phyloP scores from a whole-genome alignment of 176 grass and related monocot species.

The Alloteropsis semialata region DNA sequence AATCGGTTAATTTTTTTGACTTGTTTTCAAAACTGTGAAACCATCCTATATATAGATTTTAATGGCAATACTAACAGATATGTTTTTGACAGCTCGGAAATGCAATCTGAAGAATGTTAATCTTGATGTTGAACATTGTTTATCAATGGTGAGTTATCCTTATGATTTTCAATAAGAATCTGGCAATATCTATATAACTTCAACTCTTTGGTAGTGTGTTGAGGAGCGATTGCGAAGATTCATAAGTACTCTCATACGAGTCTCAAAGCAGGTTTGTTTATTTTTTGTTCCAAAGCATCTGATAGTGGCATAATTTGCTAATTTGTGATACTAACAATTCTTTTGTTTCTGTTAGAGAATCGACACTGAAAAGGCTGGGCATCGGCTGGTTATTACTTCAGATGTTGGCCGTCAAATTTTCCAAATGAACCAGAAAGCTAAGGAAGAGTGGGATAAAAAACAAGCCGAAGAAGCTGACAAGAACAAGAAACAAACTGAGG shows the following conservation, averaged over 20 bases:
- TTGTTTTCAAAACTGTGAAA: slow-evolving; percentile 23
- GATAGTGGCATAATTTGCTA: slow-evolving; percentile 23
- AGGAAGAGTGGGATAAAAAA: slow-evolving; percentile 96
- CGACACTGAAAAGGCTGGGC: slow-evolving; percentile 81
- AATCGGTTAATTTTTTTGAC: slow-evolving; percentile 57
- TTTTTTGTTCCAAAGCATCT: neutral
- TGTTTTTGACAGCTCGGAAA: slow-evolving; percentile 67
- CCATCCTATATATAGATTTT: slow-evolving; percentile 7
- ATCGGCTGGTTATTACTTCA: slow-evolving; percentile 82
- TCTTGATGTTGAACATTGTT: slow-evolving; percentile 74
- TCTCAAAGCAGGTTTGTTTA: slow-evolving; percentile 80
- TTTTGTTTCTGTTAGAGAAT: slow-evolving; percentile 66
- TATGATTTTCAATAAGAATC: slow-evolving; percentile 17
- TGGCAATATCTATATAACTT: slow-evolving; percentile 11
- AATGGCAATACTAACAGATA: neutral
- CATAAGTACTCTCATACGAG: slow-evolving; percentile 84
- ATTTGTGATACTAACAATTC: slow-evolving; percentile 25
- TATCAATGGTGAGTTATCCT: slow-evolving; percentile 77
- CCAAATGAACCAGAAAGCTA: slow-evolving; percentile 84
- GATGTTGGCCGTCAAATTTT: slow-evolving; percentile 87
- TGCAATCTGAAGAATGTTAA: slow-evolving; percentile 58
- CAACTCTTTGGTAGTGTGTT: slow-evolving; percentile 57
- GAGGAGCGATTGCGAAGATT: slow-evolving; percentile 81
- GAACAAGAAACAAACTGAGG: slow-evolving; percentile 87
- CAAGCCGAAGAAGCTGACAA: slow-evolving; percentile 86